These are phyloP conservation scores for Tolypocladium nubicola DNA, from an alignment of 2,329 filamentous ascomycete genomes.

Conservation along the genomic window DNA sequence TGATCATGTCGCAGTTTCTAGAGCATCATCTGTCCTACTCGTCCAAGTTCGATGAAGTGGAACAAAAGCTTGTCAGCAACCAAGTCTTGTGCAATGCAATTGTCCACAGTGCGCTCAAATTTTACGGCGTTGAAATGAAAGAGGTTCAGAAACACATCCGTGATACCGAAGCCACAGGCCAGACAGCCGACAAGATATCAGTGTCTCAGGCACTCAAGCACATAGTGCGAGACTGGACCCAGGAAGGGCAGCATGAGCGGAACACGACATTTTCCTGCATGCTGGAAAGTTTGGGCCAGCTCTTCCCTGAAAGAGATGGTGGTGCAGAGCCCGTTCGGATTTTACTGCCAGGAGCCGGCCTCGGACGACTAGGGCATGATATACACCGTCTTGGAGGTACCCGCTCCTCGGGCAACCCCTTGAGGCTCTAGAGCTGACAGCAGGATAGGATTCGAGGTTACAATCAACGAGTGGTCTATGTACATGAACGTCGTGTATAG, in stretches of 20 bases:
- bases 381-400: constrained; percentile 30
- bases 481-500: constrained; percentile 46
- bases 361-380: constrained; percentile 42
- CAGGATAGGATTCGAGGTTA: constrained; percentile 35
- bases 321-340: constrained; percentile 19
- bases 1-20: constrained; percentile 27
- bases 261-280: constrained; percentile 29
- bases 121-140: constrained; percentile 30
- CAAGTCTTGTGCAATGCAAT: constrained; percentile 34
- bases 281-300: constrained; percentile 15
- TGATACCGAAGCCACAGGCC: constrained; percentile 23
- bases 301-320: constrained; percentile 17
- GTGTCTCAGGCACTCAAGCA: constrained; percentile 45
- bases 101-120: constrained; percentile 30
- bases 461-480: constrained; percentile 46
- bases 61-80: constrained; percentile 32
- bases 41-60: constrained; percentile 36
- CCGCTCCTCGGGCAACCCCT: not conserved
- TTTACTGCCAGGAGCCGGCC: constrained; percentile 40
- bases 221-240: constrained; percentile 46
- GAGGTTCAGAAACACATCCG: constrained; percentile 35
- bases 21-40: constrained; percentile 47
- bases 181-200: constrained; percentile 32
- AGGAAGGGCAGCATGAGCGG: constrained; percentile 34
- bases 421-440: not conserved